phyloP scores from a whole-genome alignment of 257 asterid species.

The Striga asiatica region DNA sequence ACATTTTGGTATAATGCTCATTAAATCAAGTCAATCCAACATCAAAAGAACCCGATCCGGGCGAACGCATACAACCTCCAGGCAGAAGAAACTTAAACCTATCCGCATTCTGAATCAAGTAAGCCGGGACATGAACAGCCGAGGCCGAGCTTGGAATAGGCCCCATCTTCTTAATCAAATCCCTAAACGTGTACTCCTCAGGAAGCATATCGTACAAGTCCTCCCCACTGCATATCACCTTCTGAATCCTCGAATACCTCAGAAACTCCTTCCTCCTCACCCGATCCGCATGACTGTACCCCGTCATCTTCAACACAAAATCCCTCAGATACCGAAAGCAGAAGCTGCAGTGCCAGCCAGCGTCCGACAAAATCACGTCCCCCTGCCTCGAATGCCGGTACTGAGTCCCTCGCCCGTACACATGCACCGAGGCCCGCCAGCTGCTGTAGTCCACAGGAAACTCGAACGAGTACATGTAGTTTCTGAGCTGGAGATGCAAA shows the following conservation, averaged over 20 bases:
- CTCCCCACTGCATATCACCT: slow-evolving; percentile 44
- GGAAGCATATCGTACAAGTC: slow-evolving; percentile 62
- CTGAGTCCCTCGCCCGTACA: slow-evolving; percentile 50
- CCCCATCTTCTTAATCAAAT: slow-evolving; percentile 57
- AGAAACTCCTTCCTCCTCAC: slow-evolving; percentile 45
- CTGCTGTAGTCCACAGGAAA: slow-evolving; percentile 31
- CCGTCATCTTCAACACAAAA: slow-evolving; percentile 67
- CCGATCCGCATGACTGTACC: slow-evolving; percentile 58
- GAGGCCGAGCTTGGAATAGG: slow-evolving; percentile 52
- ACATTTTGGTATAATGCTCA: no score
- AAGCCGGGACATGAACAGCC: slow-evolving; percentile 50
- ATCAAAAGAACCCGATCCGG: no score
- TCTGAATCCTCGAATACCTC: slow-evolving; percentile 49
- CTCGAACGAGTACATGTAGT: slow-evolving; percentile 56
- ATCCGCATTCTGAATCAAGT: slow-evolving; percentile 37
- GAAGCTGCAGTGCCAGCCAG: slow-evolving; percentile 84
- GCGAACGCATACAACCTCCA: slow-evolving; percentile 45
- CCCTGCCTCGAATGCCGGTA: slow-evolving; percentile 53
- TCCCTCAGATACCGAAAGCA: slow-evolving; percentile 51
- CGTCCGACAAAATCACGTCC: slow-evolving; percentile 40
- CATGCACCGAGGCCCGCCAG: slow-evolving; percentile 68
- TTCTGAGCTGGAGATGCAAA: slow-evolving; percentile 53
- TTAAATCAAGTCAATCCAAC: no score
- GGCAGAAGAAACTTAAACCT: slow-evolving; percentile 47
- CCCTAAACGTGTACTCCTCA: slow-evolving; percentile 58